These are phyloP conservation scores for Ustilago nuda DNA, from an alignment of 1,284 basidiomycete genomes.

Conservation along the genomic window DNA sequence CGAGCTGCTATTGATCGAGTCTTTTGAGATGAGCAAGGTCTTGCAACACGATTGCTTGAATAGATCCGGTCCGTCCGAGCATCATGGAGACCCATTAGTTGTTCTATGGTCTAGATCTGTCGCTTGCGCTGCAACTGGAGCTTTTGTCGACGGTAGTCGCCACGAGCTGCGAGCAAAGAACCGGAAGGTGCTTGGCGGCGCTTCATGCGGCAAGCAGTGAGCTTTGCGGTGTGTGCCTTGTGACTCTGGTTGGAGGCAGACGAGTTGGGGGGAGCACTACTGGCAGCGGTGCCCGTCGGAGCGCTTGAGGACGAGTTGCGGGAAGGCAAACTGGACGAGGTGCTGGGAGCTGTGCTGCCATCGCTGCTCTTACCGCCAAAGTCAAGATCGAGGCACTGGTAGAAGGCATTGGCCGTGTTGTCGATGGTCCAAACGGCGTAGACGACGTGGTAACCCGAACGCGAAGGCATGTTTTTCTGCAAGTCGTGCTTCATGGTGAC, in stretches of 20 bases:
- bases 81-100: neutral
- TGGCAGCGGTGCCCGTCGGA: slow-evolving; percentile 1
- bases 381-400: slow-evolving; percentile 53
- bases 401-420: slow-evolving; percentile 50
- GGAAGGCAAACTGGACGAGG: slow-evolving; percentile 5
- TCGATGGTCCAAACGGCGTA: slow-evolving; percentile 52
- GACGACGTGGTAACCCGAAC: slow-evolving; percentile 43
- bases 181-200: slow-evolving; percentile 20
- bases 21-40: neutral
- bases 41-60: neutral
- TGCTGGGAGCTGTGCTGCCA: neutral
- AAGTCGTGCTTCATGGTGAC: slow-evolving; percentile 31
- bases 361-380: slow-evolving; percentile 27
- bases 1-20: slow-evolving; percentile 1
- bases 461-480: slow-evolving; percentile 26
- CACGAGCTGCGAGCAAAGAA: slow-evolving; percentile 28
- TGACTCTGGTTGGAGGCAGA: slow-evolving; percentile 1
- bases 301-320: slow-evolving; percentile 11
- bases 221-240: slow-evolving; percentile 16
- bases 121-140: slow-evolving; percentile 14
- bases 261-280: neutral
- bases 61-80: slow-evolving; percentile 11
- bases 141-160: slow-evolving; percentile 21
- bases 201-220: slow-evolving; percentile 26
- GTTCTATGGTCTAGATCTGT: neutral